These are phyloP conservation scores for Paramecium pentaurelia DNA, from an alignment of 73 alveolate genomes.

Conservation along the genomic window DNA sequence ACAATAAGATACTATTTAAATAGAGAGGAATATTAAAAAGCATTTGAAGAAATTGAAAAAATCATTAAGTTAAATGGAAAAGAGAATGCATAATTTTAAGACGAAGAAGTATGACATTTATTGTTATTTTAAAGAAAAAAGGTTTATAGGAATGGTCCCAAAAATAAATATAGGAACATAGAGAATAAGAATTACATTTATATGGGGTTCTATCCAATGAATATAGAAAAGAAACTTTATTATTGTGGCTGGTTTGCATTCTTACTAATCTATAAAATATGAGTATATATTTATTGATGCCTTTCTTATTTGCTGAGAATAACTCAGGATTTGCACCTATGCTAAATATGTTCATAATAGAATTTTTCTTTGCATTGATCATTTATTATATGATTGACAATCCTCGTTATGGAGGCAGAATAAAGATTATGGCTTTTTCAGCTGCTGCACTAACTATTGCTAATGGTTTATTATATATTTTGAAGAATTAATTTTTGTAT, in stretches of 20 bases:
- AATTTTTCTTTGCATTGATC: neutral
- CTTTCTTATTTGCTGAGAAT: neutral
- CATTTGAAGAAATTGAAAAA: neutral
- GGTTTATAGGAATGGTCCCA: slow-evolving; percentile 3
- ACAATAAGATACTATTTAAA: neutral
- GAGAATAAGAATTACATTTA: neutral
- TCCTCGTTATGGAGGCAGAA: slow-evolving; percentile 37
- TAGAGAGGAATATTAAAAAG: neutral
- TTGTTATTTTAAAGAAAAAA: neutral
- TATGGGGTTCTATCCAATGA: slow-evolving; percentile 3
- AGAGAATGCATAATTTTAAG: neutral
- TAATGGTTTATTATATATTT: neutral
- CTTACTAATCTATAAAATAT: neutral
- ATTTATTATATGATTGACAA: neutral
- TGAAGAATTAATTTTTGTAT: neutral
- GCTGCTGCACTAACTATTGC: neutral
- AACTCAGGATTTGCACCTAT: neutral
- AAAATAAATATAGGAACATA: neutral
- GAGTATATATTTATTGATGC: slow-evolving; percentile 42
- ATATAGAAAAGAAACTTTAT: neutral
- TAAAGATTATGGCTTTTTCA: neutral
- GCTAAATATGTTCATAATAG: neutral
- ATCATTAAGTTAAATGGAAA: neutral
- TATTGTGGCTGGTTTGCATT: neutral
- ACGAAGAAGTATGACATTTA: neutral